Evolutionary conservation across 1,284 basidiomycete species (phyloP).

Genomic region (Boletus albobrunnescens): DNA sequence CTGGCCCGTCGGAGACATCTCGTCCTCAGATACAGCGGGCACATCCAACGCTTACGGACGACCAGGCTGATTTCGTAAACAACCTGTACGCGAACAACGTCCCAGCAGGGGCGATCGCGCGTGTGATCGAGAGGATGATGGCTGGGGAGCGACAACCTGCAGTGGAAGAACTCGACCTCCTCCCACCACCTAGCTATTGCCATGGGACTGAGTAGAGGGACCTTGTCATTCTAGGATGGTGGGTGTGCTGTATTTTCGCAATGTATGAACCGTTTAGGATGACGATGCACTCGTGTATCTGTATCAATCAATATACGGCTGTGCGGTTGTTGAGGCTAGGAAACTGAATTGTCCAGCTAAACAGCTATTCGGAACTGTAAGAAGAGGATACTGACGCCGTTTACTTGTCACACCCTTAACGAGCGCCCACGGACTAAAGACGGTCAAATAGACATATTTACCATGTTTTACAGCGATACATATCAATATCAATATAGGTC

Average conservation of each 20-base stretch:
- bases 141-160: slow-evolving; percentile 7
- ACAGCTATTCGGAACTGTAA: no score
- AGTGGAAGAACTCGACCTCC: slow-evolving; percentile 7
- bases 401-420: no score
- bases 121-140: slow-evolving; percentile 24
- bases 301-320: no score
- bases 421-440: no score
- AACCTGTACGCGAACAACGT: slow-evolving; percentile 13
- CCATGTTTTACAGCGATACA: not conserved
- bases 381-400: no score
- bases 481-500: no score
- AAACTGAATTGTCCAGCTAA: not conserved
- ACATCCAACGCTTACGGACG: slow-evolving; percentile 15
- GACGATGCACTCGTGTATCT: no score
- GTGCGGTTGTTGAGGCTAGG: not conserved
- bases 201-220: not conserved
- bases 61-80: slow-evolving; percentile 20
- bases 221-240: not conserved
- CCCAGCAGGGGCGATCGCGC: slow-evolving; percentile 18
- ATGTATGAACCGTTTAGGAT: no score
- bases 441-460: no score
- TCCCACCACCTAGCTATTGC: slow-evolving; percentile 17
- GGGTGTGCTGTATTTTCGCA: not conserved
- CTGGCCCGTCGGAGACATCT: not conserved
- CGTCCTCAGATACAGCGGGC: slow-evolving; percentile 5